Evolutionary conservation across 345 rosid genomes (phyloP), one percentile per base, ranked within the genome.

Genomic region (Viola odorata): DNA sequence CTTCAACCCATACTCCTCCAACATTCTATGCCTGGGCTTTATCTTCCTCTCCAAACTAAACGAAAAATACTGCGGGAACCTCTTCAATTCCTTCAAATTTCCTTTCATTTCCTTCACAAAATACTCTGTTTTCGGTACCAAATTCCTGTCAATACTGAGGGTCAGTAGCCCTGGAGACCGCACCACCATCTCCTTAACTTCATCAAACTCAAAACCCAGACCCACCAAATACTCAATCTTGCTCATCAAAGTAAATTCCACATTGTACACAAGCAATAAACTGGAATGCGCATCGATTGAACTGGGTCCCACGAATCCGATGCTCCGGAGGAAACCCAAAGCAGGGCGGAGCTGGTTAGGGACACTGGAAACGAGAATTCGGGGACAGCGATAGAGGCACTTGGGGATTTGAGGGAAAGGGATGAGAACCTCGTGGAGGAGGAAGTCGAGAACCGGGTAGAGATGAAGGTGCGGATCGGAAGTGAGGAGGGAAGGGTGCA

Each of bases 41-140:
- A 91, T 91, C 86, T 82, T 91, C 72, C 79, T 68, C 70, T 89
- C 98, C 71, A 91, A 80, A 72, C 98, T 91, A 72, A 86, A 91
- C 0, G 88, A 83, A 64, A 91, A 91, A 45, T 74, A 91, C 83
- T 87, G 96, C n/a, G 98, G 96, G 67, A 91, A 91, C 51, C 71
- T 69, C 71, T 79, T 81, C 12, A 91, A 37, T 66, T 89, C 98
- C 68, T 8, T 63, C 54, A 87, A 64, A 32, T 89, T 78, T 3
- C 89, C 87, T 51, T 76, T 59, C 86, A 91, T 91, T 63, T 86
- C 88, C 55, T 66, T 51, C 62, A 70, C 6, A 59, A 89, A 89
- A 64, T 77, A 91, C 8, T 79, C 76, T 15, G 75, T 77, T 77
- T 91, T 91, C 2, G 89, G 96, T 53, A 51, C 80, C 70, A 89